A percentile compares a stretch with the other conserved stretches of the same genome.
These are phyloP conservation scores for Euphorbia celastroides DNA, from an alignment of 441 rosid species.

Conservation along the genomic window DNA sequence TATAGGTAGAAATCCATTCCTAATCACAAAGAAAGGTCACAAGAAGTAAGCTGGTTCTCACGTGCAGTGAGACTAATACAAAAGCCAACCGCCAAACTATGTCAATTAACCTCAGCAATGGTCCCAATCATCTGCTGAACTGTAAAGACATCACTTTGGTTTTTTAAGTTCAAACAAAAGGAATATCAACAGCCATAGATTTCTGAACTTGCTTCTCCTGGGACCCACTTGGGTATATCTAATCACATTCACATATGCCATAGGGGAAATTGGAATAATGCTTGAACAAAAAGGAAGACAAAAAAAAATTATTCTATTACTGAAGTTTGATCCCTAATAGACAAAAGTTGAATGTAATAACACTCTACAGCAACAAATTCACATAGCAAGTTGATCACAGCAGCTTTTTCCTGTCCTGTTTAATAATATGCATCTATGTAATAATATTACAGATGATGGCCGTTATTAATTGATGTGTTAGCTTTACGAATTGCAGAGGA, in stretches of 20 bases:
- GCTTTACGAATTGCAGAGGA: slow-evolving; percentile 7
- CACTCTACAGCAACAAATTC: slow-evolving; percentile 28
- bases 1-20: slow-evolving; percentile 11
- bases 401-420: slow-evolving; percentile 17
- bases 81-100: slow-evolving; percentile 19
- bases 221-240: neutral
- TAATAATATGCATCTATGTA: slow-evolving; percentile 18
- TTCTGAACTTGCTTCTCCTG: neutral
- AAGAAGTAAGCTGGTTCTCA: slow-evolving; percentile 17
- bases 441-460: slow-evolving; percentile 30
- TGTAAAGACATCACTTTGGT: neutral
- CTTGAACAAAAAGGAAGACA: neutral
- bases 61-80: slow-evolving; percentile 21
- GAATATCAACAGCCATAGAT: slow-evolving; percentile 1
- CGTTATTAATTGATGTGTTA: slow-evolving; percentile 8
- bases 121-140: slow-evolving; percentile 24
- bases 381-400: slow-evolving; percentile 24
- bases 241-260: neutral
- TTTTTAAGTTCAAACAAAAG: slow-evolving; percentile 7
- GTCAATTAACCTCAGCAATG: slow-evolving; percentile 18
- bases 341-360: slow-evolving; percentile 9
- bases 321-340: slow-evolving; percentile 16
- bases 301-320: slow-evolving; percentile 17
- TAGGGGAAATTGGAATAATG: too few relatives aligned
- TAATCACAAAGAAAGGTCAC: slow-evolving; percentile 25